phyloP scores from a whole-genome alignment of 2,329 filamentous ascomycete genomes.

The Metarhizium brunneum region DNA sequence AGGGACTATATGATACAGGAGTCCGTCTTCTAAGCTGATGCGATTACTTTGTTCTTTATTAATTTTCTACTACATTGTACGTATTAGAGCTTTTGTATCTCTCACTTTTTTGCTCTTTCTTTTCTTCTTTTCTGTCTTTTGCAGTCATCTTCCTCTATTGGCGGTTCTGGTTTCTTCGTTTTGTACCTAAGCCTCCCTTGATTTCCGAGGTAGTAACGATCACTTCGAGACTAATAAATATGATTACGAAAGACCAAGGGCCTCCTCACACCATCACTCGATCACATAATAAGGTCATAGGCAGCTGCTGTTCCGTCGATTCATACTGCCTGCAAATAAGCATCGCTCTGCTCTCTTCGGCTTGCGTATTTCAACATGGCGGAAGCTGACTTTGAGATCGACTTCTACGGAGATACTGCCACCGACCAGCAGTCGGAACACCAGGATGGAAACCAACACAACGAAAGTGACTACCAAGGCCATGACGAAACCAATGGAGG shows the following conservation, averaged over 20 bases:
- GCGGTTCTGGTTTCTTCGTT: slow-evolving; percentile 3
- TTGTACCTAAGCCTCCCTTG: background rate
- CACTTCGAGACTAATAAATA: slow-evolving; percentile 2
- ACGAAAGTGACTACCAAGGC: slow-evolving; percentile 13
- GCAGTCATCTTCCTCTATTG: slow-evolving; percentile 8
- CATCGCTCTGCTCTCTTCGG: background rate
- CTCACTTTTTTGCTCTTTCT: slow-evolving; percentile 22
- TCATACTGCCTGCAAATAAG: background rate
- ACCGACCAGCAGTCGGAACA: slow-evolving; percentile 30
- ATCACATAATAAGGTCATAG: background rate
- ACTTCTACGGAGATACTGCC: slow-evolving; percentile 57
- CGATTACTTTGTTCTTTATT: slow-evolving; percentile 5
- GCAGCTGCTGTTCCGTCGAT: background rate
- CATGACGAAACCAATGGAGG: slow-evolving; percentile 29
- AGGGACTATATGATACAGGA: slow-evolving; percentile 5
- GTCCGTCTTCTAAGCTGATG: slow-evolving; percentile 2
- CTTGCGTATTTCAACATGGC: slow-evolving; percentile 39
- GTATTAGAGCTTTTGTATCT: slow-evolving; percentile 37
- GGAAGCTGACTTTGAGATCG: slow-evolving; percentile 64
- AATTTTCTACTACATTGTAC: slow-evolving; percentile 32
- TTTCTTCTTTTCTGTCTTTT: slow-evolving; percentile 20
- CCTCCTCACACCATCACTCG: background rate
- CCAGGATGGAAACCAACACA: slow-evolving; percentile 26
- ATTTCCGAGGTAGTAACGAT: background rate
- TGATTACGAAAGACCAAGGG: background rate